Evolutionary conservation across 2,329 filamentous ascomycete genomes (phyloP), one percentile per base, ranked within the genome.

Genomic region (Salinomyces thailandicus): DNA sequence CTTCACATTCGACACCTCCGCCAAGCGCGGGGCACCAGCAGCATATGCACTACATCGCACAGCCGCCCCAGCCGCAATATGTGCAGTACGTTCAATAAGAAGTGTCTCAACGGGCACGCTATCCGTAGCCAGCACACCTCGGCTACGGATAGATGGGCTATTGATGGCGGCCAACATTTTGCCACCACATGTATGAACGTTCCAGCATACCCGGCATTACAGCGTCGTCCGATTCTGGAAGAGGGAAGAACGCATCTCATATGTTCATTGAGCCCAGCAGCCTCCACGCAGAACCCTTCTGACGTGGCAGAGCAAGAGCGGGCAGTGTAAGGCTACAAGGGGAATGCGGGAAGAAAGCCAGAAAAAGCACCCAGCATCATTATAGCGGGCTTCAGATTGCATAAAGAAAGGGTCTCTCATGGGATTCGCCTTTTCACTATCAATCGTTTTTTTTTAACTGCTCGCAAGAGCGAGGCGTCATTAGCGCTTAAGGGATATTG

Each of bases 1-100:
- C 49, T 12, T 53, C 49, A 41, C 49, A 45, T 8, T 50, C 54
- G 8, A 59, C 57, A 18, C 56, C 57, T n/a, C 57, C 57, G 20
- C 45, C 52, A 16, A 54, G 44, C 36, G 48, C 43, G 9, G 51
- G 53, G 30, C 49, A 53, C 16, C 39, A 38, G 19, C 47, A 49
- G 22, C 43, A 50, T 18, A 42, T 45, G 42, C 40, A 39, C 33
- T 47, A 44, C 41, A 36, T 38, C 7, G 38, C 40, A 20, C 29
- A 32, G 31, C 43, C 41, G 31, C 44, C 42, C 27, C 40, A 47
- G 18, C 35, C 24, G 3, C 44, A 43, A 20, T 43, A 53, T 33
- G 43, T 52, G 33, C 42, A 48, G 36, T 53, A 52, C 37, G 49
- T 51, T 33, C 46, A 51, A 49, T 53, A 47, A 35, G 22, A 35